These are phyloP conservation scores for Achlya hypogyna DNA, from an alignment of 352 stramenopile genomes.

Conservation along the genomic window DNA sequence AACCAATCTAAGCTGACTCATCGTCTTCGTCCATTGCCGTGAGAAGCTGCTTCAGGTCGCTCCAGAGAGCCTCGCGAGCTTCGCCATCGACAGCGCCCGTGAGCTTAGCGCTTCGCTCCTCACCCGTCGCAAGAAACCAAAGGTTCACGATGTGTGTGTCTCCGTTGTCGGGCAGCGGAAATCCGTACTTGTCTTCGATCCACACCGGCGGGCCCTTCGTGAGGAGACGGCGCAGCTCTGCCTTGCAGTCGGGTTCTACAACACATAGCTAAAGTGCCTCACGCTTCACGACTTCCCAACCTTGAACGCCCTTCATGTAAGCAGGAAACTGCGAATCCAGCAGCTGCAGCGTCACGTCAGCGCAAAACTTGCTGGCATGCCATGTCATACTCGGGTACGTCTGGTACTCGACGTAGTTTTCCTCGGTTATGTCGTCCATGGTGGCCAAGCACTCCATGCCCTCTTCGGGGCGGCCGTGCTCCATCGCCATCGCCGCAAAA, in stretches of 20 bases:
- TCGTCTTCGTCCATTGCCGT: slow-evolving; percentile 76
- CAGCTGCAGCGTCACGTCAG: slow-evolving; percentile 75
- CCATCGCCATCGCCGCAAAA: neutral
- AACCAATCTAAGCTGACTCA: slow-evolving; percentile 27
- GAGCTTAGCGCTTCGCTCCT: slow-evolving; percentile 82
- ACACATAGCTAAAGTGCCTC: neutral
- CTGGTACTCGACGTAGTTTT: slow-evolving; percentile 91
- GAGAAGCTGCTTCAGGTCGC: slow-evolving; percentile 55
- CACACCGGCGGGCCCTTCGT: slow-evolving; percentile 86
- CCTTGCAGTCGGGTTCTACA: slow-evolving; percentile 87
- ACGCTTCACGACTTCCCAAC: neutral
- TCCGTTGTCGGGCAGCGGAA: slow-evolving; percentile 70
- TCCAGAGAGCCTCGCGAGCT: slow-evolving; percentile 66
- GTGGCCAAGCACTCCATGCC: slow-evolving; percentile 89
- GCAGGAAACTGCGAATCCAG: slow-evolving; percentile 85
- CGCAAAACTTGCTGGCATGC: slow-evolving; percentile 70
- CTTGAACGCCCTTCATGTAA: slow-evolving; percentile 89
- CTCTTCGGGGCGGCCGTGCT: slow-evolving; percentile 36
- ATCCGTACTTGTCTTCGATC: slow-evolving; percentile 86
- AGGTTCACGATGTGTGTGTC: slow-evolving; percentile 86
- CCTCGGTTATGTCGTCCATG: slow-evolving; percentile 93
- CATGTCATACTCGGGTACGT: slow-evolving; percentile 81
- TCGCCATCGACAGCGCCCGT: slow-evolving; percentile 82
- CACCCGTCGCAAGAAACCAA: slow-evolving; percentile 81
- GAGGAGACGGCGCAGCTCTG: slow-evolving; percentile 87